Base-by-base conservation (phyloP, 176 grass and related monocot genomes). In the Carex scoparia region DNA sequence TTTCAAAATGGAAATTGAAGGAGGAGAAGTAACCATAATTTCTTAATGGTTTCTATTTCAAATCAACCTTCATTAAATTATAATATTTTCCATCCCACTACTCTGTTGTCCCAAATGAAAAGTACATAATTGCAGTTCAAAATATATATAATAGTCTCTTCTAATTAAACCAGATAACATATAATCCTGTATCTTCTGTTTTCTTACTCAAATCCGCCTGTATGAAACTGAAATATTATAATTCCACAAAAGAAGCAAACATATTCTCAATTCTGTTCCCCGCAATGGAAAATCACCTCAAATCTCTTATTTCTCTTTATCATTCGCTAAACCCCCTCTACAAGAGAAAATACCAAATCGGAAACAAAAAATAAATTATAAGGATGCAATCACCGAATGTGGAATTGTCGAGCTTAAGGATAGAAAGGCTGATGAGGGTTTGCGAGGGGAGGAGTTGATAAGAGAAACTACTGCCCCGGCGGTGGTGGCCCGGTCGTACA, bases 331-430 rank as follows among this genome's bases (percentile, higher is more conserved):
- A 49, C 12, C 31, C 18, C 35, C 38, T 74, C 49, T 55, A 54
- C 23, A 31, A 61, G 37, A 42, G 1, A 77, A 80, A 69, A 5
- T 55, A 33, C 37, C 7, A 15, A 35, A 63, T 15, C 5, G 42
- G n/a, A 58, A 62, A 76, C 56, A 18, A 48, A 30, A 28, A 28
- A 16, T 5, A 74, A 62, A 28, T 0, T 28, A 12, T 1, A 27
- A 49, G 81, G 46, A 31, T 56, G 82, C 46, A 18, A 48, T 51
- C 60, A 97, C 95, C 92, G 88, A 94, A 98, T 88, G 68, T 87
- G 84, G 92, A 94, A 33, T 77, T 91, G 49, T 98, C 95, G 44
- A 98, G 86, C 87, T 94, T 98, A 69, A 87, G 92, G 69, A 98
- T 72, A 81, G 92, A 86, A 76, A 98, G 91, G 73, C 59, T 87